Evolutionary conservation across 768 basidiomycete genomes (phyloP), one percentile per base, ranked within the genome.

Genomic region (Phanerochaete carnosa): DNA sequence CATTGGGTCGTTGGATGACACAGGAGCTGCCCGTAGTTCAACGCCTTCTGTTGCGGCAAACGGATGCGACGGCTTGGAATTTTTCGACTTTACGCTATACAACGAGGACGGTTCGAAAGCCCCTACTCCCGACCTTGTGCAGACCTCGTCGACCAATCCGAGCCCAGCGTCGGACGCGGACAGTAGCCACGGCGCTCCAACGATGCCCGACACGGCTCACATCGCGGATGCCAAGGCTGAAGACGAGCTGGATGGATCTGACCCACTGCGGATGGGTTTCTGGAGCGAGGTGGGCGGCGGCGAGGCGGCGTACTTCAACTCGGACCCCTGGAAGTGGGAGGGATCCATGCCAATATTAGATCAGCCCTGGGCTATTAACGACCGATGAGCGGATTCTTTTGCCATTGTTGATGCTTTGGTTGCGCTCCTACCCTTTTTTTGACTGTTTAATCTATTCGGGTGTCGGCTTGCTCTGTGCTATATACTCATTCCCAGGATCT

Each of bases 231-330:
- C 72, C 37, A 84, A 85, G 75, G 75, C 73, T 37, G 86, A 88
- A 58, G 84, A 87, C 23, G 35, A 55, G 12, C 26, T 43, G 22
- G 75, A 75, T 45, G 70, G 74, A 12, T 67, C 75, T 32, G 83
- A 89, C 66, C 75, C 79, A 29, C 75, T 89, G 59, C 79, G 85
- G 53, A 73, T 89, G 37, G 83, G 84, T 49, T 71, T 81, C 55
- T 85, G 83, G 77, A 83, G 84, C 69, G 89, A 89, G 71, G 83
- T 92, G 35, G 88, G 90, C 66, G 88, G 88, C 45, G 89, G 89
- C 55, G 88, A 90, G 75, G 82, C 83, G 19, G 79, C 86, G 50
- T 90, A 87, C 70, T 91, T 83, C 74, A 74, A 77, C 62, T 6
- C 43, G 3, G 33, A 66, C 64, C 64, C 28, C 56, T 92, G 86